phyloP scores from a whole-genome alignment of 164 flowering plant genomes.

The Aristolochia californica region DNA sequence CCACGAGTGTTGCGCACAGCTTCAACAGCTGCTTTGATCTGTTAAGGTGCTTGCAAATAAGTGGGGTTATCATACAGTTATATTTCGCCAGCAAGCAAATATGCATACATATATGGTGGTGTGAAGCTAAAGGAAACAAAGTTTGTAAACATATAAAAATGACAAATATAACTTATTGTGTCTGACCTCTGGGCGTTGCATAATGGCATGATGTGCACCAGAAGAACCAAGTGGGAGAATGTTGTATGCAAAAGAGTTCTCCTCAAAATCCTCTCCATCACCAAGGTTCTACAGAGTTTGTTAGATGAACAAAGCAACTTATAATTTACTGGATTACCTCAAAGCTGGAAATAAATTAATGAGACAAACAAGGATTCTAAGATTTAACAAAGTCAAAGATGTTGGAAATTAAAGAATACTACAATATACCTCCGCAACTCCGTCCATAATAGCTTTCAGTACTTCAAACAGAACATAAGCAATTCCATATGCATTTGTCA shows the following conservation, averaged over 20 bases:
- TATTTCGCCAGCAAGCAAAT: background rate
- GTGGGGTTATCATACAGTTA: background rate
- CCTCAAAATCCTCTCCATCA: constrained; percentile 34
- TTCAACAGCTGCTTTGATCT: constrained; percentile 72
- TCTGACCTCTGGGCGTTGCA: constrained; percentile 87
- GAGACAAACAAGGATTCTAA: background rate
- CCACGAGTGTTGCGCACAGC: constrained; percentile 60
- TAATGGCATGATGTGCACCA: constrained; percentile 65
- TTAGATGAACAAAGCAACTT: too few species aligned
- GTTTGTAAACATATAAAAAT: too few species aligned
- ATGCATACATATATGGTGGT: background rate
- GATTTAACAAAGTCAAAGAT: background rate
- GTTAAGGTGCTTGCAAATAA: constrained; percentile 2
- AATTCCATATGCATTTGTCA: constrained; percentile 49
- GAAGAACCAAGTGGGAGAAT: constrained; percentile 85
- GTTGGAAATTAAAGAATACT: background rate
- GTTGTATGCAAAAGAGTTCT: constrained; percentile 55
- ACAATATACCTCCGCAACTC: constrained; percentile 45
- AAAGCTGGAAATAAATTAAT: background rate
- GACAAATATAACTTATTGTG: background rate
- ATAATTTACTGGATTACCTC: too few species aligned
- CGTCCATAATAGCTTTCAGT: constrained; percentile 37
- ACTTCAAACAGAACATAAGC: constrained; percentile 73
- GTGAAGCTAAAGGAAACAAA: too few species aligned
- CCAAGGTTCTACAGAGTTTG: constrained; percentile 30